phyloP scores from a whole-genome alignment of 2,329 filamentous ascomycete genomes.

The Aspergillus sp. region DNA sequence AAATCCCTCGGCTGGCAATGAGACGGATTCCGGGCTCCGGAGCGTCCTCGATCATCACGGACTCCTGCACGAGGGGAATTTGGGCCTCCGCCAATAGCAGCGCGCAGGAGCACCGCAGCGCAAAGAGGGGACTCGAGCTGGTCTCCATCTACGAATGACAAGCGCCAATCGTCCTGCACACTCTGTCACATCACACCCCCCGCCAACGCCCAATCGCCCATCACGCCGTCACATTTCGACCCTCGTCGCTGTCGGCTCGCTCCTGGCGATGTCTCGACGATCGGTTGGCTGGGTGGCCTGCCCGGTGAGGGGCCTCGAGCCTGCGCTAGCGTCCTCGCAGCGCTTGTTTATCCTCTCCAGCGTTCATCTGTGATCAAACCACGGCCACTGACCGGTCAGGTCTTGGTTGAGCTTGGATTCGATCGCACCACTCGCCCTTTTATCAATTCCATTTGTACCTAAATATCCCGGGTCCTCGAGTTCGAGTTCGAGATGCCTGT shows the following conservation, averaged over 20 bases:
- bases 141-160: slow-evolving; percentile 18
- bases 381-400: not conserved
- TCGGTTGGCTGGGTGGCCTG: slow-evolving; percentile 6
- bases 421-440: slow-evolving; percentile 7
- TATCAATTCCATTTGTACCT: slow-evolving; percentile 5
- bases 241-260: not conserved
- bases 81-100: slow-evolving; percentile 1
- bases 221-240: slow-evolving; percentile 20
- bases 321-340: slow-evolving; percentile 9
- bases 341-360: slow-evolving; percentile 5
- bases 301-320: slow-evolving; percentile 7
- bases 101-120: not conserved
- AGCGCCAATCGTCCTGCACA: slow-evolving; percentile 13
- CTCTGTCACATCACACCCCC: slow-evolving; percentile 37
- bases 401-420: not conserved
- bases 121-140: not conserved
- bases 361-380: slow-evolving; percentile 12
- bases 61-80: slow-evolving; percentile 3
- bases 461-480: not conserved
- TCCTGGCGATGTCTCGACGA: not conserved
- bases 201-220: slow-evolving; percentile 19
- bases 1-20: not conserved
- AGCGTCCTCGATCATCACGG: not conserved
- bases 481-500: slow-evolving; percentile 7
- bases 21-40: not conserved